Evolutionary conservation across 208 protist species (phyloP).

Genomic region (Leishmania gerbilli): DNA sequence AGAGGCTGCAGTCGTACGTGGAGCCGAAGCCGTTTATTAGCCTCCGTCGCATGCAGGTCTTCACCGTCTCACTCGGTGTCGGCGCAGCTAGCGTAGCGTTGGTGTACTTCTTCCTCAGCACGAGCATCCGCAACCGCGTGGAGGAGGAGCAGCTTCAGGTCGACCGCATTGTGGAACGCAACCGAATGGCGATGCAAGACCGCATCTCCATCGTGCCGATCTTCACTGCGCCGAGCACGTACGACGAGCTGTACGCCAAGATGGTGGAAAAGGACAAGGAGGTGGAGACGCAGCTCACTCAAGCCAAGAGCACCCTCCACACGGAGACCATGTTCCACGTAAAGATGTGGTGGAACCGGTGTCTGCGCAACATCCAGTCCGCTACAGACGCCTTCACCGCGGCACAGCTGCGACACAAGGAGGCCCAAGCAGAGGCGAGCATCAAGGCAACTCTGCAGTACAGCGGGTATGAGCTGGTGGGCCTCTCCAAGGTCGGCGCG

Average conservation of each 20-base stretch:
- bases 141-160: conserved; percentile 64
- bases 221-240: conserved; percentile 77
- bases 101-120: conserved; percentile 81
- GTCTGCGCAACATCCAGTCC: conserved; percentile 69
- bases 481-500: conserved; percentile 36
- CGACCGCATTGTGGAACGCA: conserved; percentile 50
- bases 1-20: conserved; percentile 74
- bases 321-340: conserved; percentile 71
- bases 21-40: conserved; percentile 86
- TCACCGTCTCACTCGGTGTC: conserved; percentile 67
- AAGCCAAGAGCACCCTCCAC: conserved; percentile 68
- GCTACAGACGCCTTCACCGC: conserved; percentile 42
- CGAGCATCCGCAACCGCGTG: conserved; percentile 53
- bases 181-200: conserved; percentile 48
- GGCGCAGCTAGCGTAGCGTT: conserved; percentile 53
- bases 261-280: conserved; percentile 63
- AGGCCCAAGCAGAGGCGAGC: conserved; percentile 41
- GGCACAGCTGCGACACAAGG: conserved; percentile 40
- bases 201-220: conserved; percentile 46
- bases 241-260: conserved; percentile 70
- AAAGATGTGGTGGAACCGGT: conserved; percentile 88
- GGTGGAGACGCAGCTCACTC: conserved; percentile 43
- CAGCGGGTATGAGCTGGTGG: conserved; percentile 63
- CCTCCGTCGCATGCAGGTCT: conserved; percentile 59
- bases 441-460: conserved; percentile 57